Conservation (phyloP, 2,329 filamentous ascomycete species). For the Pseudopyricularia javanii region DNA sequence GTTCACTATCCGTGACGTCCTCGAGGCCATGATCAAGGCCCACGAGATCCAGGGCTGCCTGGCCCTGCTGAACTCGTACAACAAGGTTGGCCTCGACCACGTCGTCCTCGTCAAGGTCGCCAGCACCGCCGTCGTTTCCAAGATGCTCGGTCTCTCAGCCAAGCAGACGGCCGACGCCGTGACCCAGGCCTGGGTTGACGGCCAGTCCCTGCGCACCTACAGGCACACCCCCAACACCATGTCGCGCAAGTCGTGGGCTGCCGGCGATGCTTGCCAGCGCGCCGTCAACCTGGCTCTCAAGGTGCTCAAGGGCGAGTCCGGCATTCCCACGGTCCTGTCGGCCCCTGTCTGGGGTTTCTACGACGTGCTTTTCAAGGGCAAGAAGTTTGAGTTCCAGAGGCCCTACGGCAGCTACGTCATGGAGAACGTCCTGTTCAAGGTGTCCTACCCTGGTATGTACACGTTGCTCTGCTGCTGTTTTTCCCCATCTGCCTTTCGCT, state of each 20-base stretch:
- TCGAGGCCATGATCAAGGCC: slow-evolving; percentile 98
- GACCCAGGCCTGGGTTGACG: slow-evolving; percentile 95
- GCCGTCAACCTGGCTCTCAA: slow-evolving; percentile 86
- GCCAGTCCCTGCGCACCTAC: slow-evolving; percentile 92
- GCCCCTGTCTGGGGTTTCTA: slow-evolving; percentile 97
- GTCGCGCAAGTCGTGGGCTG: slow-evolving; percentile 98
- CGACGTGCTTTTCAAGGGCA: slow-evolving; percentile 92
- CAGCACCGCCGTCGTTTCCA: slow-evolving; percentile 83
- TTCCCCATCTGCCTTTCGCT: slow-evolving; percentile 5
- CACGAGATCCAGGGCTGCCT: slow-evolving; percentile 98
- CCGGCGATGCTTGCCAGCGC: slow-evolving; percentile 92
- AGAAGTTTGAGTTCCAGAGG: slow-evolving; percentile 92
- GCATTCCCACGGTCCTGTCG: slow-evolving; percentile 83
- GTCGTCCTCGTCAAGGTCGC: slow-evolving; percentile 97
- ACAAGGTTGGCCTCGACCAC: slow-evolving; percentile 96
- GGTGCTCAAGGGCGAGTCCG: slow-evolving; percentile 82
- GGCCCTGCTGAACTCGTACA: slow-evolving; percentile 95
- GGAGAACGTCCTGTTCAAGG: slow-evolving; percentile 99
- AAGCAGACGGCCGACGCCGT: slow-evolving; percentile 90
- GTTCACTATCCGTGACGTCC: slow-evolving; percentile 77
- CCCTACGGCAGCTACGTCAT: slow-evolving; percentile 97
- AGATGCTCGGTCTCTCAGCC: slow-evolving; percentile 84
- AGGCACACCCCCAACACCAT: slow-evolving; percentile 97
- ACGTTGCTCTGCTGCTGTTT: neutral
- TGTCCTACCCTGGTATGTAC: slow-evolving; percentile 78